Evolutionary conservation across 768 basidiomycete species (phyloP), one percentile per base, ranked within the genome.

Genomic region (Hericium coralloides): DNA sequence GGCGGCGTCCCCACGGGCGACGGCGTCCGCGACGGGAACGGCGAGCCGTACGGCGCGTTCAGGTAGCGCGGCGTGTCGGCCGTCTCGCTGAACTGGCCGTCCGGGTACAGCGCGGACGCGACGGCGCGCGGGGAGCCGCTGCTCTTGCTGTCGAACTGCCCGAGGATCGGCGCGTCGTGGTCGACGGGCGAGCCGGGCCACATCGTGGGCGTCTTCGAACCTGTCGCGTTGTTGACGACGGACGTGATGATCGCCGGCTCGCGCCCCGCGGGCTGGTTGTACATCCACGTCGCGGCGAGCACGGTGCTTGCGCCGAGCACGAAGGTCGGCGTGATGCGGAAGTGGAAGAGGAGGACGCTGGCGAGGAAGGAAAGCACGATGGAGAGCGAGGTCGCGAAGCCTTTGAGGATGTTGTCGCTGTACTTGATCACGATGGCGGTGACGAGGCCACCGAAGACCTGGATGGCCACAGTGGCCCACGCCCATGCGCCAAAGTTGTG

Each of bases 341-440:
- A 97, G 66, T 91, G 80, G 74, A 99, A 99, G 48, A 98, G 79
- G 31, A 81, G 82, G 60, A 98, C 92, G 48, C 88, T 91, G 1
- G 94, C 92, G 58, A 95, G 81, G 82, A 95, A 99, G 53, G 93
- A 95, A 41, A 98, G 74, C 56, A 98, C 84, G 72, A 98, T 99
- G 60, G 89, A 89, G 45, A 98, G 79, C 60, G 85, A 88, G 2
- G 95, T 99, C 4, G 95, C 95, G 65, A 99, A 99, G n/a, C 95
- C 95, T 68, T 97, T 95, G 66, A 92, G 76, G 64, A 91, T 92
- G 68, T 97, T 98, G 71, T 94, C 92, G 56, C 90, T 89, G 67
- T 98, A 95, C 69, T 95, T 92, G 79, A 98, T 98, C 58, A 98
- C 97, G 31, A 98, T 70, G 1, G 97, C 95, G 4, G 95, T 98